phyloP scores from a whole-genome alignment of 2,329 filamentous ascomycete genomes.

The Coniochaeta sp. region DNA sequence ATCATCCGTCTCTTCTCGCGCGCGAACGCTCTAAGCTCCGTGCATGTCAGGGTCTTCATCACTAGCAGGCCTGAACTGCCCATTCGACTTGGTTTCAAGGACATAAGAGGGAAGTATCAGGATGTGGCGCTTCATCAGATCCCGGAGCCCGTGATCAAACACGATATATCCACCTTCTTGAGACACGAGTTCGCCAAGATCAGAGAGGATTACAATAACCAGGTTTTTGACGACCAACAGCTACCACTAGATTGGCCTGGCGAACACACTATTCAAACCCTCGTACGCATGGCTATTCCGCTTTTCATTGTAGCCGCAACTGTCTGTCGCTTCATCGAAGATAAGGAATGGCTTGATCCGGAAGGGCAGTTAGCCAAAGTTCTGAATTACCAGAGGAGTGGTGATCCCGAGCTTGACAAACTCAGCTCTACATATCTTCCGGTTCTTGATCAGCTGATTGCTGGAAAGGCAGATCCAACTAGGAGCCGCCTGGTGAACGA shows the following conservation, averaged over 20 bases:
- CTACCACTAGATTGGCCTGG: background rate
- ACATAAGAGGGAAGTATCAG: constrained; percentile 19
- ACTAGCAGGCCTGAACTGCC: constrained; percentile 35
- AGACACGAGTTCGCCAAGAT: constrained; percentile 22
- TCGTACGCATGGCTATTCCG: background rate
- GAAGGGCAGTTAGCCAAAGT: too few species aligned
- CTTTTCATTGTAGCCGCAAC: background rate
- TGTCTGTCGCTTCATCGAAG: background rate
- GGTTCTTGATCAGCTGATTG: too few species aligned
- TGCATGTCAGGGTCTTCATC: constrained; percentile 26
- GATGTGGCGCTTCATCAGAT: constrained; percentile 30
- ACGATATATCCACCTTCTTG: constrained; percentile 29
- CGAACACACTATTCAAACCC: background rate
- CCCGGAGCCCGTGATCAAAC: constrained; percentile 17
- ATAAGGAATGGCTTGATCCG: constrained; percentile 17
- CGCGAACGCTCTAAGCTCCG: constrained; percentile 7
- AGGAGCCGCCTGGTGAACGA: constrained; percentile 13
- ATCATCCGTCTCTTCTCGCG: constrained; percentile 23
- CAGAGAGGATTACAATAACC: constrained; percentile 8
- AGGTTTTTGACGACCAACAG: too few species aligned
- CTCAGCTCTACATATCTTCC: too few species aligned
- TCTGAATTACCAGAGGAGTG: too few species aligned
- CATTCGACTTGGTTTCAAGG: constrained; percentile 27
- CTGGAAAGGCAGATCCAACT: too few species aligned
- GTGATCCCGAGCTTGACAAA: too few species aligned